Base-by-base conservation (phyloP, 306 rosid genomes). In the Begonia peltatifolia region DNA sequence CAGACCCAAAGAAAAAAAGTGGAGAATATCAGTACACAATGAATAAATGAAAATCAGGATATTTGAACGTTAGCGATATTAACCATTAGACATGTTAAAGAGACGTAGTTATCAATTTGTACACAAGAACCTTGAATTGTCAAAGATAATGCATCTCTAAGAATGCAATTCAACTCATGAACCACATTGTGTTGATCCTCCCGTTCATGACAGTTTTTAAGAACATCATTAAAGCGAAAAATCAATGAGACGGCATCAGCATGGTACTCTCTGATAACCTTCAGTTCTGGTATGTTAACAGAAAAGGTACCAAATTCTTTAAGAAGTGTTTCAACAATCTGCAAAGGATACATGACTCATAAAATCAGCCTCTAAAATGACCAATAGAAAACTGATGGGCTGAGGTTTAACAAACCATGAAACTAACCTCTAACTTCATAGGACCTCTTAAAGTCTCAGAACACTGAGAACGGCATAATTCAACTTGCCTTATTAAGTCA, bases 201-300 rank as follows among this genome's bases (percentile, higher is more conserved):
- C 51, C 74, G 76, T 68, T 66, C 67, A 41, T 70, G 78, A 55
- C 69, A 56, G 63, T 74, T 77, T 48, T 53, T 67, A 60, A 78
- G 63, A 52, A 80, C 58, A 67, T 70, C 64, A 60, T 83, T 73
- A 43, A 76, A 69, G 61, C 66, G 84, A 53, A 78, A 68, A 62
- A 71, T 62, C 97, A 93, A 85, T 15, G 64, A 78, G 63, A 71
- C 70, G 59, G 86, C 77, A 74, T 78, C 94, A 6, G 63, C 57
- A 60, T 75, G 72, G 62, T 74, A 79, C 64, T 80, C 78, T 71
- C 76, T 70, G 52, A 90, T 65, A 64, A 76, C 77, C 71, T 77
- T 81, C 82, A 90, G 60, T 71, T 90, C 95, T 1, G 87, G 82
- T 70, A 86, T 64, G 63, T 71, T 78, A 60, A 90, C 84, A 41